Conservation (phyloP, 2,329 filamentous ascomycete species). For the Cadophora gregata region DNA sequence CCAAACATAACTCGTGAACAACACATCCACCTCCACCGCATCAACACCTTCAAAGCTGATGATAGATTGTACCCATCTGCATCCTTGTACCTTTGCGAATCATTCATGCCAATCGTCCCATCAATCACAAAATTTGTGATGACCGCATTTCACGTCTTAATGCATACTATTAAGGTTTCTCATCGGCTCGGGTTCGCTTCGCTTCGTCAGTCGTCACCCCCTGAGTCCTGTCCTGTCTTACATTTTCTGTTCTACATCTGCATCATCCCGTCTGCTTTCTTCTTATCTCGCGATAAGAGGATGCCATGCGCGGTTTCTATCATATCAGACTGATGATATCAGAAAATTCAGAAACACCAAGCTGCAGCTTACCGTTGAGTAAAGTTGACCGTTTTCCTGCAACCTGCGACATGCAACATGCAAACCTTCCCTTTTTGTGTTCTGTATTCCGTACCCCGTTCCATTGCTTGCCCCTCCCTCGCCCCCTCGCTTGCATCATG, state of each 20-base stretch:
- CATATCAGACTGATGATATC: neutral
- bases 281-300: slow-evolving; percentile 4
- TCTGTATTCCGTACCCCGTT: neutral
- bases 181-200: neutral
- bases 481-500: neutral
- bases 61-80: neutral
- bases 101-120: slow-evolving; percentile 2
- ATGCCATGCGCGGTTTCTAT: neutral
- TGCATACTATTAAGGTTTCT: slow-evolving; percentile 2
- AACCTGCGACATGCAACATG: neutral
- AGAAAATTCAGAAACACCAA: neutral
- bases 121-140: slow-evolving; percentile 6
- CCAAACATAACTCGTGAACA: neutral
- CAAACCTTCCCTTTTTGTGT: neutral
- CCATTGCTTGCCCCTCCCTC: neutral
- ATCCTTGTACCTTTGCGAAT: neutral
- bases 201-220: no score
- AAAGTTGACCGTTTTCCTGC: neutral
- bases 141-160: slow-evolving; percentile 10
- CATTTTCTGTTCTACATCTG: neutral
- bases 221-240: neutral
- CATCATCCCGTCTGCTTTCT: neutral
- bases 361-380: neutral
- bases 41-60: neutral
- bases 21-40: neutral